A percentile compares a stretch with the other conserved stretches of the same genome.
phyloP scores from a whole-genome alignment of 805 yeast genomes.

The Lachancea thermotolerans region DNA sequence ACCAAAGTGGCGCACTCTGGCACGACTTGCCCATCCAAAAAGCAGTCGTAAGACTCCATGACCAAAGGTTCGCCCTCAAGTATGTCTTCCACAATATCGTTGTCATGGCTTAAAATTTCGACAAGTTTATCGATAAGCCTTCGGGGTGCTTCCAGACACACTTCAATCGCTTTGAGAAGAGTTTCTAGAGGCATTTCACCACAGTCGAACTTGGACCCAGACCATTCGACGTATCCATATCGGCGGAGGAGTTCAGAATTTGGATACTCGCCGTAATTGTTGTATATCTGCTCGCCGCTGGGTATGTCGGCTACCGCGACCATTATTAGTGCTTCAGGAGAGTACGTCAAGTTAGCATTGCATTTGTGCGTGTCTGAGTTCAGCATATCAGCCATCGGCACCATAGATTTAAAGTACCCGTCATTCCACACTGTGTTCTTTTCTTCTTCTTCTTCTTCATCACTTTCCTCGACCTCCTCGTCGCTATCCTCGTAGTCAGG shows the following conservation, averaged over 20 bases:
- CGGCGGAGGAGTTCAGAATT: constrained; percentile 85
- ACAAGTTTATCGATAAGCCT: constrained; percentile 35
- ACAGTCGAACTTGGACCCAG: constrained; percentile 69
- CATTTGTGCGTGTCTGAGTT: constrained; percentile 75
- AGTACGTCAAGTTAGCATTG: constrained; percentile 65
- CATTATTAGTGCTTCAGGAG: constrained; percentile 54
- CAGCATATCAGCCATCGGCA: constrained; percentile 85
- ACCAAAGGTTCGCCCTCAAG: constrained; percentile 35
- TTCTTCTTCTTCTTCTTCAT: constrained; percentile 32
- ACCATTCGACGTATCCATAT: constrained; percentile 81
- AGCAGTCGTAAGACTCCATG: constrained; percentile 58
- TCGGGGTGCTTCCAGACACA: constrained; percentile 15
- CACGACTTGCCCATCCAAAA: constrained; percentile 46
- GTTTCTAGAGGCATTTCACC: constrained; percentile 58
- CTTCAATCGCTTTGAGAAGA: constrained; percentile 22
- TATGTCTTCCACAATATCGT: constrained; percentile 32
- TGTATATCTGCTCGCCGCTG: constrained; percentile 70
- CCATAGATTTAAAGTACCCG: constrained; percentile 69
- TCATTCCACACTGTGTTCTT: constrained; percentile 28
- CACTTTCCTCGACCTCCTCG: constrained; percentile 35
- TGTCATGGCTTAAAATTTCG: constrained; percentile 17
- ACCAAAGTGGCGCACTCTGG: constrained; percentile 52
- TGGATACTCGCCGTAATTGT: constrained; percentile 86
- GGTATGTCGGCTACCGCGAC: constrained; percentile 53
- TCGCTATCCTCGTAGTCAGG: constrained; percentile 24